Evolutionary conservation across 2,329 filamentous ascomycete genomes (phyloP), one percentile per base, ranked within the genome.

Genomic region (Nothopassalora personata): DNA sequence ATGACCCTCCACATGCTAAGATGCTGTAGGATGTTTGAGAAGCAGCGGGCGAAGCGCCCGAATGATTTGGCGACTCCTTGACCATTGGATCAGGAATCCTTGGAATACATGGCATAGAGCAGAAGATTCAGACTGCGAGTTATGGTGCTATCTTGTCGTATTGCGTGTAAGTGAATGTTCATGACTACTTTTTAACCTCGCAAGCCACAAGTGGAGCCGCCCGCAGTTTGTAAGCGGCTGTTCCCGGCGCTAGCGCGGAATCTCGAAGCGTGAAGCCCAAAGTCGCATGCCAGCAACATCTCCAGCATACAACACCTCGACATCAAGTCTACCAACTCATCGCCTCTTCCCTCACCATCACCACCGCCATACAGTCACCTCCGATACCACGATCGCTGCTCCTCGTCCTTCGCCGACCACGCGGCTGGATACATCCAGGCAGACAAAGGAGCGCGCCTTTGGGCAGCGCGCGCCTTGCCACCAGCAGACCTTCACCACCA

Each of bases 381-480:
- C 39, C 15, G 13, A 43, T 43, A 43, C 15, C n/a, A 43, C 39
- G 2, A n/a, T 18, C 15, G 7, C n/a, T 15, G 13, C 39, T 15
- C 18, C 34, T 18, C 15, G 1, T 18, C 39, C 13, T 43, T 13
- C 39, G n/a, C 39, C 39, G 1, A 43, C 13, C 39, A 18, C 39
- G 11, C 39, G 8, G 39, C 39, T 43, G 39, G 39, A 43, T 43
- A 43, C 39, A 43, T 15, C 7, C 39, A 31, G 30, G 49, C 30
- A 31, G 49, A 55, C 53, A 53, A 53, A 47, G 43, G 34, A 47
- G 56, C 62, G 62, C 62, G 62, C 59, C 33, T 60, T 59, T 58
- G 62, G 56, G 60, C 62, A 54, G 60, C 62, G 62, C 60, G 62
- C 58, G 45, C 54, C 58, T 61, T 53, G 56, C 62, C 60, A 56